Conservation (phyloP, 2,329 filamentous ascomycete genomes). For the Fusarium tupiense region DNA sequence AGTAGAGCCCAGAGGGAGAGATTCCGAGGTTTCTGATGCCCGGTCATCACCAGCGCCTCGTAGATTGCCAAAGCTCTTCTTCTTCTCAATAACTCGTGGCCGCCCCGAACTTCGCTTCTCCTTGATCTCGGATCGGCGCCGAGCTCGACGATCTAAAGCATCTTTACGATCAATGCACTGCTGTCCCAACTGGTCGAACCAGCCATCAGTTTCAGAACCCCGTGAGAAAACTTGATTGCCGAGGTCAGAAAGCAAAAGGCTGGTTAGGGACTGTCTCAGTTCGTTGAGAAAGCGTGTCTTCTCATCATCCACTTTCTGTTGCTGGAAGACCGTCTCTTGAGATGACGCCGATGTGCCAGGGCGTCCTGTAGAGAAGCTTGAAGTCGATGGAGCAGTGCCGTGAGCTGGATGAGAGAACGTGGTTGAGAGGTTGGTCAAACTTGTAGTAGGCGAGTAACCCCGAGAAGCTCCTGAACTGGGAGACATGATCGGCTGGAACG, state of each 20-base stretch:
- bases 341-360: conserved; percentile 74
- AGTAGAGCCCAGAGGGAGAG: conserved; percentile 51
- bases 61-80: conserved; percentile 74
- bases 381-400: conserved; percentile 55
- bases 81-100: conserved; percentile 68
- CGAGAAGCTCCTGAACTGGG: conserved; percentile 68
- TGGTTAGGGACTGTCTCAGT: conserved; percentile 81
- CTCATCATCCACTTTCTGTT: conserved; percentile 70
- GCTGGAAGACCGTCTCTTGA: conserved; percentile 72
- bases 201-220: conserved; percentile 91
- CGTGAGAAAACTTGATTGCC: conserved; percentile 86
- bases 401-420: conserved; percentile 57
- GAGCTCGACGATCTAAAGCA: conserved; percentile 59
- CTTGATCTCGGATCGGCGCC: conserved; percentile 53
- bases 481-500: conserved; percentile 76
- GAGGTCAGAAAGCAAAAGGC: conserved; percentile 87
- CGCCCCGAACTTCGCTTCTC: conserved; percentile 58
- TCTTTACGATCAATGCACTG: conserved; percentile 72
- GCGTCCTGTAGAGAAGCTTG: conserved; percentile 61
- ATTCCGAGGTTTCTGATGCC: conserved; percentile 51
- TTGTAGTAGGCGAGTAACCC: conserved; percentile 70
- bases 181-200: conserved; percentile 78
- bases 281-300: conserved; percentile 83
- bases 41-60: conserved; percentile 61
- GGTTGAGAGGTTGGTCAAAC: conserved; percentile 65